phyloP scores from a whole-genome alignment of 768 basidiomycete species.

The Podaxis sp. region DNA sequence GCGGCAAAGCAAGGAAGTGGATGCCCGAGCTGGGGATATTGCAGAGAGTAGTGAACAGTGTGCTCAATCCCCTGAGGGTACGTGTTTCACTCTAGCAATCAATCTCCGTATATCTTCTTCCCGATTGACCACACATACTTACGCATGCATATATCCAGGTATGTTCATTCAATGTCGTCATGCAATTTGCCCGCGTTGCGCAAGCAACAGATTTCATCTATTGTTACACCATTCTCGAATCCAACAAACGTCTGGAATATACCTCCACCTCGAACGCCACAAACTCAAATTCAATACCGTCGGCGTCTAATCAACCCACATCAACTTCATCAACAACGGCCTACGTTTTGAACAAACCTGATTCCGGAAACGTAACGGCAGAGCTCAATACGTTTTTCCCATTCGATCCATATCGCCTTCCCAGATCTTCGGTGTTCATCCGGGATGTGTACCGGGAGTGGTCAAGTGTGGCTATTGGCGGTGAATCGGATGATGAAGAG shows the following conservation, averaged over 20 bases:
- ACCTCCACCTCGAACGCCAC: constrained; percentile 25
- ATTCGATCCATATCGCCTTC: constrained; percentile 94
- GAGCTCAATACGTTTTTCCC: constrained; percentile 96
- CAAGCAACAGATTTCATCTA: constrained; percentile 91
- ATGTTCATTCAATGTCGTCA: constrained; percentile 87
- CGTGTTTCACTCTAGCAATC: constrained; percentile 12
- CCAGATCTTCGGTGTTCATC: constrained; percentile 74
- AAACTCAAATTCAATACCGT: constrained; percentile 18
- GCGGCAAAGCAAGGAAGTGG: constrained; percentile 62
- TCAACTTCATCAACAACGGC: constrained; percentile 9
- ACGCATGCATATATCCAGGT: constrained; percentile 44
- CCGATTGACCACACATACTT: neutral
- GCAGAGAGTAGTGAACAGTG: constrained; percentile 76
- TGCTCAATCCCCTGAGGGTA: constrained; percentile 90
- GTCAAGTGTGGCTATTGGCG: constrained; percentile 77
- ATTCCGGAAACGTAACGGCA: constrained; percentile 35
- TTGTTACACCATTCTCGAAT: constrained; percentile 89
- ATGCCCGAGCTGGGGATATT: constrained; percentile 77
- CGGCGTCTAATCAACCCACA: constrained; percentile 6
- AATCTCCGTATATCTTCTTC: neutral
- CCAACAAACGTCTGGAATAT: constrained; percentile 74
- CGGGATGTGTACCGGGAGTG: constrained; percentile 88
- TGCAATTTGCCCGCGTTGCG: constrained; percentile 92
- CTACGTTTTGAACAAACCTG: neutral
- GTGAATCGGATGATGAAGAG: constrained; percentile 68